Evolutionary conservation across 805 yeast species (phyloP).

Genomic region (Pichia heedii): DNA sequence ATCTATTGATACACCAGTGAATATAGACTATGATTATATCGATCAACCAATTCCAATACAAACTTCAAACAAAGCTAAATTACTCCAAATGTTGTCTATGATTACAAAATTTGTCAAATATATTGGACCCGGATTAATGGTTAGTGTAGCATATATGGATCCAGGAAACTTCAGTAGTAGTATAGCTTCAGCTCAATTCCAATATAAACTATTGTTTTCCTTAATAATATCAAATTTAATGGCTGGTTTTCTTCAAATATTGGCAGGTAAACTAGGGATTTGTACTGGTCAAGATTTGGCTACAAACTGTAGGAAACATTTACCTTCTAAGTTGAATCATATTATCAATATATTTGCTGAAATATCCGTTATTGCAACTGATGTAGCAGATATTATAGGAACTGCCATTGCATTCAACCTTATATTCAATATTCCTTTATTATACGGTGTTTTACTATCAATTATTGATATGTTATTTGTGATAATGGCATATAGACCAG

Average conservation of each 20-base stretch:
- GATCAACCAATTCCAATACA: neutral
- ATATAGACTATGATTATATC: no score
- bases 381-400: slow-evolving; percentile 96
- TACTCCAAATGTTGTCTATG: neutral
- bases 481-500: slow-evolving; percentile 78
- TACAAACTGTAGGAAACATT: slow-evolving; percentile 68
- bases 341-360: slow-evolving; percentile 73
- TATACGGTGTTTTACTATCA: slow-evolving; percentile 77
- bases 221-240: slow-evolving; percentile 71
- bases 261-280: slow-evolving; percentile 83
- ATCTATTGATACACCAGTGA: neutral
- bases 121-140: slow-evolving; percentile 95
- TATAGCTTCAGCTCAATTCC: slow-evolving; percentile 70
- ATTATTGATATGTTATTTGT: slow-evolving; percentile 81
- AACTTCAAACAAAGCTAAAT: neutral
- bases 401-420: slow-evolving; percentile 90
- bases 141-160: slow-evolving; percentile 91
- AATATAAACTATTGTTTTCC: slow-evolving; percentile 70
- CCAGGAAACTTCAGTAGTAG: slow-evolving; percentile 97
- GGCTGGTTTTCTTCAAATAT: slow-evolving; percentile 78
- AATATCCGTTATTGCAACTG: slow-evolving; percentile 88
- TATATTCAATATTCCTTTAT: slow-evolving; percentile 67
- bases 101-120: slow-evolving; percentile 32
- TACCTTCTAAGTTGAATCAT: slow-evolving; percentile 53
- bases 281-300: slow-evolving; percentile 94